Evolutionary conservation across 495 filamentous ascomycete species (phyloP), one percentile per base, ranked within the genome.

Genomic region (Astrocystis sublimbata): DNA sequence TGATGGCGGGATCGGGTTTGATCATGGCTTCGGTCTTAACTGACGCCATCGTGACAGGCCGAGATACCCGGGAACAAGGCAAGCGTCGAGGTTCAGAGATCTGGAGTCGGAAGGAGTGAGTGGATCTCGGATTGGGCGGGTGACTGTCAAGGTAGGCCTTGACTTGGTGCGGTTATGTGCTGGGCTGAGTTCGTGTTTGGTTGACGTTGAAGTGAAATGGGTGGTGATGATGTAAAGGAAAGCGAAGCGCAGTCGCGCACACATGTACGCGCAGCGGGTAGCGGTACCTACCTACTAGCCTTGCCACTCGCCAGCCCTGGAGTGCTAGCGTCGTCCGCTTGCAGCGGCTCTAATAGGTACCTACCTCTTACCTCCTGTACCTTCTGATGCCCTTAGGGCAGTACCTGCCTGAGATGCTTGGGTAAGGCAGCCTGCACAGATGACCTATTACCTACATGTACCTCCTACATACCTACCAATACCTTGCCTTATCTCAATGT

Each of bases 1-100:
- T 72, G 12, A 62, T 31, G 47, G 75, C 78, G 55, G 67, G 58
- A 42, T 91, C 90, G 3, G 84, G 38, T 23, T 62, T 62, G 55
- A 69, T 52, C 30, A 30, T 42, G 15, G 52, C 64, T 50, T 72
- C 69, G 41, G 62, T 10, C 45, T 72, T 72, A 50, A 68, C 68
- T 21, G 70, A 50, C 6, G 68, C 66, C 68, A 73, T 73, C 42
- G 47, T 65, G 61, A 31, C 17, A 19, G 17, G 35, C 0, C 33
- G 26, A n/a, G n/a, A n/a, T n/a, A n/a, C n/a, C 36, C 17, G 35
- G n/a, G n/a, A n/a, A n/a, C n/a, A n/a, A n/a, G n/a, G 8, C 35
- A 42, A 40, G 36, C 15, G n/a, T 23, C 10, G 30, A 45, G 5
- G n/a, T n/a, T n/a, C n/a, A n/a, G n/a, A n/a, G n/a, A n/a, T n/a